Percentiles rank a stretch among this genome's conserved stretches.
phyloP scores from a whole-genome alignment of 805 yeast species.

The Lipomyces yamadae region DNA sequence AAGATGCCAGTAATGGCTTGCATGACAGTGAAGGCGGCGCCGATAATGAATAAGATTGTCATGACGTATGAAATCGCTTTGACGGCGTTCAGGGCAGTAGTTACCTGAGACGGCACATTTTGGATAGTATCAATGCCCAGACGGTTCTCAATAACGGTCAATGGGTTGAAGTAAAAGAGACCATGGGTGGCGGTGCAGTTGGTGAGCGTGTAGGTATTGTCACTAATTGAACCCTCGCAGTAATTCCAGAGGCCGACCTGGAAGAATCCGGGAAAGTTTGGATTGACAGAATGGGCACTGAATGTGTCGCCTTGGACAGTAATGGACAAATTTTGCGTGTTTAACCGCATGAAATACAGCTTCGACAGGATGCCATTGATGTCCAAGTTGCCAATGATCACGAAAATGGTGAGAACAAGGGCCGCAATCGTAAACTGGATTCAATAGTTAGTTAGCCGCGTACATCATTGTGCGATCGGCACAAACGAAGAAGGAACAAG shows the following conservation, averaged over 20 bases:
- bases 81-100: slow-evolving; percentile 57
- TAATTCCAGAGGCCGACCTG: slow-evolving; percentile 69
- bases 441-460: background rate
- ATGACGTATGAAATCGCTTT: slow-evolving; percentile 60
- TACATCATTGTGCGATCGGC: background rate
- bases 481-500: background rate
- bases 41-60: slow-evolving; percentile 59
- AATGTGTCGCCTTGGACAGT: slow-evolving; percentile 36
- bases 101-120: slow-evolving; percentile 52
- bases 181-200: slow-evolving; percentile 61
- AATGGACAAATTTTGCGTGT: slow-evolving; percentile 48
- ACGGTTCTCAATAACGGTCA: slow-evolving; percentile 43
- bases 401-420: slow-evolving; percentile 54
- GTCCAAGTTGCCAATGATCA: slow-evolving; percentile 58
- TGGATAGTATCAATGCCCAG: slow-evolving; percentile 38
- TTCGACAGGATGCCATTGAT: slow-evolving; percentile 51
- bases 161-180: slow-evolving; percentile 63
- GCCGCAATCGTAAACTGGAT: slow-evolving; percentile 48
- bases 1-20: slow-evolving; percentile 50
- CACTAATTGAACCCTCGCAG: slow-evolving; percentile 53
- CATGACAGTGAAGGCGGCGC: slow-evolving; percentile 52
- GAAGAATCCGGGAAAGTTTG: slow-evolving; percentile 55
- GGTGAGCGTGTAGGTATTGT: slow-evolving; percentile 45
- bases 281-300: slow-evolving; percentile 35
- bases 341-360: slow-evolving; percentile 56